Percentiles rank a stretch among this genome's conserved stretches.
Evolutionary conservation across 306 rosid species (phyloP).

Genomic region (Vachellia pachyceras): DNA sequence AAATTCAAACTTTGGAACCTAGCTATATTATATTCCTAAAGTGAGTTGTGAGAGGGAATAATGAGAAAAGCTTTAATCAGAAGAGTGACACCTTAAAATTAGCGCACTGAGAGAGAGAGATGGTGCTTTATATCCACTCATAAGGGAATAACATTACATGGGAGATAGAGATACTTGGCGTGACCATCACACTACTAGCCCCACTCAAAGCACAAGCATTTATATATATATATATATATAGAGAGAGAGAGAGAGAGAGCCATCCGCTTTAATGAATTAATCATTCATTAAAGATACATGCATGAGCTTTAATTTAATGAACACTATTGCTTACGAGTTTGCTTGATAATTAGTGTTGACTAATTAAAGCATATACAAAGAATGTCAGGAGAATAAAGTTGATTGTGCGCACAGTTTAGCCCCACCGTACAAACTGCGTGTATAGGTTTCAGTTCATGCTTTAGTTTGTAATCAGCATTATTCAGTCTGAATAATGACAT

Average conservation of each 20-base stretch:
- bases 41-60: constrained; percentile 37
- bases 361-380: background rate
- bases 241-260: too few species aligned
- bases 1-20: constrained; percentile 43
- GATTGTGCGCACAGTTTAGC: constrained; percentile 48
- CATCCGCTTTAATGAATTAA: background rate
- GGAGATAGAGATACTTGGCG: constrained; percentile 44
- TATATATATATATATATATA: too few species aligned
- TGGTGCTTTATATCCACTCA: constrained; percentile 41
- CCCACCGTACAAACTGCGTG: background rate
- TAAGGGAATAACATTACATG: constrained; percentile 15
- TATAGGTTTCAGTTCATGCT: background rate
- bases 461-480: background rate
- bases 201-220: background rate
- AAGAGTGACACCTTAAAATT: constrained; percentile 52
- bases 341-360: background rate
- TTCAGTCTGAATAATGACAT: background rate
- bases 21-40: constrained; percentile 5
- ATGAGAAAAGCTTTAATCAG: constrained; percentile 45
- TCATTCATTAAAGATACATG: background rate
- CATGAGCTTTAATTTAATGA: background rate
- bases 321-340: background rate
- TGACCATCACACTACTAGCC: constrained; percentile 52
- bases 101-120: constrained; percentile 39
- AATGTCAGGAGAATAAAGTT: constrained; percentile 60